These are phyloP conservation scores for Cucurbita moschata DNA, from an alignment of 306 rosid genomes.

Conservation along the genomic window DNA sequence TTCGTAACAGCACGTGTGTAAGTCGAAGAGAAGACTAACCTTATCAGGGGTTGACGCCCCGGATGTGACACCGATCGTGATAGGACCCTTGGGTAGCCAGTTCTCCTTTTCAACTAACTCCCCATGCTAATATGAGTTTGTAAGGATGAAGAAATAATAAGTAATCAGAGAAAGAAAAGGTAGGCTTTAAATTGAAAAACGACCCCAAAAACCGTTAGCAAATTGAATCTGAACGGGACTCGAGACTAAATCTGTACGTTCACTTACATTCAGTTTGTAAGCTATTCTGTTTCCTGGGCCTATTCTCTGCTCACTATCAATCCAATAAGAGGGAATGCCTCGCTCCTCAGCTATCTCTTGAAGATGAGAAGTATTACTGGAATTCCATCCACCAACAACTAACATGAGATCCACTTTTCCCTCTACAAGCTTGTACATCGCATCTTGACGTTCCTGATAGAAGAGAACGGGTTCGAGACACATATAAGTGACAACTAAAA, in stretches of 20 bases:
- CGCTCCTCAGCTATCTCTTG: slow-evolving; percentile 95
- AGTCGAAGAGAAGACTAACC: slow-evolving; percentile 25
- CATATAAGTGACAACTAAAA: background rate
- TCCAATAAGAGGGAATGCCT: slow-evolving; percentile 93
- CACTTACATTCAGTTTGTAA: slow-evolving; percentile 56
- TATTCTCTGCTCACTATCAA: slow-evolving; percentile 82
- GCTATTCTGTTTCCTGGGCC: slow-evolving; percentile 95
- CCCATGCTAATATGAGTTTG: slow-evolving; percentile 45
- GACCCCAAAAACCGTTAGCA: background rate
- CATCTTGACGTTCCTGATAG: slow-evolving; percentile 94
- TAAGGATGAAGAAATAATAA: background rate
- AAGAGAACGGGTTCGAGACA: background rate
- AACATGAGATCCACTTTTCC: slow-evolving; percentile 61
- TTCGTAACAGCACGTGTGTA: background rate
- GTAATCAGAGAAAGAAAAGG: background rate
- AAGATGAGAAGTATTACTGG: slow-evolving; percentile 90
- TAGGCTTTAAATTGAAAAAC: background rate
- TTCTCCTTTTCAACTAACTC: slow-evolving; percentile 90
- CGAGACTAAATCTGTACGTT: background rate
- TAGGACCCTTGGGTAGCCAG: slow-evolving; percentile 73
- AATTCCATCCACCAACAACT: slow-evolving; percentile 97
- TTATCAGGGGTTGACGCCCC: slow-evolving; percentile 99
- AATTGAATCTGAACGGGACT: background rate
- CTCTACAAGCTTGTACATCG: slow-evolving; percentile 95
- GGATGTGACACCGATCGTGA: slow-evolving; percentile 81